Evolutionary conservation across 805 yeast species (phyloP), one percentile per base, ranked within the genome.

Genomic region (Myxozyma nipponensis): DNA sequence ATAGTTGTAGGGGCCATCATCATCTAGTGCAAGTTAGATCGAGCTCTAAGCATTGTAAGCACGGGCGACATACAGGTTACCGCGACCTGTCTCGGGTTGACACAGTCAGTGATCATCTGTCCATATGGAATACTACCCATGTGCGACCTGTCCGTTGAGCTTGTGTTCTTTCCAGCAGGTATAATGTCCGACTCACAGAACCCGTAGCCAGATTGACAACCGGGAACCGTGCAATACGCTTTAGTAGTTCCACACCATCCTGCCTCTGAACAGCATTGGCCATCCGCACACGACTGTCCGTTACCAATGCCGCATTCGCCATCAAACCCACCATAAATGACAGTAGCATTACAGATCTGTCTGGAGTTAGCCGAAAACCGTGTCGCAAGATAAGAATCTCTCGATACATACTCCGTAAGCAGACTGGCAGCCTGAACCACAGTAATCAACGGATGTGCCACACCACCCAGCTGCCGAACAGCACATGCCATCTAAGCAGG

Each of bases 381-480:
- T 13, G 17, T 22, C 7, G 30, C 13, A 34, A 18, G 44, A 43
- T 24, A 43, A 42, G 15, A 23, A 39, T 15, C 5, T 13, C 18
- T 9, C 21, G 28, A 18, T 10, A 28, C 36, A 35, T 7, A 35
- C 34, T 5, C 56, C 52, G 38, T 32, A 52, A 23, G 13, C 52
- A 23, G 39, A 17, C 38, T 52, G 56, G 32, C 56, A 52, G 23
- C 56, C 52, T 4, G 42, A 30, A 13, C 41, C 35, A 24, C 56
- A 52, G 36, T 52, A 48, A 35, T 40, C 49, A 3, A 21, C 17
- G 18, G 28, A 13, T 13, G 19, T 17, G 18, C 56, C 56, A 36
- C 56, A 52, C 49, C 49, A 52, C 5, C 56, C 56, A 23, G 23
- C n/a, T 24, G 4, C 26, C 13, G 56, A 52, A 44, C 56, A 52